A percentile compares a stretch with the other conserved stretches of the same genome.
Conservation (phyloP, 805 yeast genomes). For the Limtongia smithiae region DNA sequence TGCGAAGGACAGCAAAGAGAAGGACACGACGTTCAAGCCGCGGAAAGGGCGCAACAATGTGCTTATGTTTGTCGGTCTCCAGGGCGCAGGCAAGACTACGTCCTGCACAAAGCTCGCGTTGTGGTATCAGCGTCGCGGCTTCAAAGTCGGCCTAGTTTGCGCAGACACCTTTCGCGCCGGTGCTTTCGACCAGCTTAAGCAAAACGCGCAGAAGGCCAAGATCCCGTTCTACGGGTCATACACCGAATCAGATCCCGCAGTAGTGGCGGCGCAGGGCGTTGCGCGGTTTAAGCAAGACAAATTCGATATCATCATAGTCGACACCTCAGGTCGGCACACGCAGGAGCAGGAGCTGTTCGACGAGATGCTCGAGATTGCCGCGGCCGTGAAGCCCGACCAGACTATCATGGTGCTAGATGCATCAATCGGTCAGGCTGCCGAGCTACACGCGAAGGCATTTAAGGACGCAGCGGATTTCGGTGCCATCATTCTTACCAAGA, state of each 20-base stretch:
- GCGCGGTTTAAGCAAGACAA: conserved; percentile 83
- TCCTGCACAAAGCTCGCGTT: conserved; percentile 92
- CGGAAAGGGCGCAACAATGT: conserved; percentile 75
- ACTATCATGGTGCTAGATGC: conserved; percentile 98
- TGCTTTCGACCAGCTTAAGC: conserved; percentile 97
- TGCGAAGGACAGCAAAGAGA: conserved; percentile 1
- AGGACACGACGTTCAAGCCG: conserved; percentile 56
- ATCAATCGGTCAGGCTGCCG: conserved; percentile 97
- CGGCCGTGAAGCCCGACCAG: conserved; percentile 86
- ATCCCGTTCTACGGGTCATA: conserved; percentile 95
- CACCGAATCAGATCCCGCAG: conserved; percentile 92
- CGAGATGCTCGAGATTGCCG: conserved; percentile 91
- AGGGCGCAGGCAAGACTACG: conserved; percentile 98
- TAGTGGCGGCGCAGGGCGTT: conserved; percentile 88
- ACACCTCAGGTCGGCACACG: conserved; percentile 96
- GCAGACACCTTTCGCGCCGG: conserved; percentile 99
- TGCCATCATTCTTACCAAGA: conserved; percentile 87
- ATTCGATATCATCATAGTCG: conserved; percentile 91
- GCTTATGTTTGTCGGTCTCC: conserved; percentile 96
- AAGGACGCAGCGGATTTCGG: conserved; percentile 92
- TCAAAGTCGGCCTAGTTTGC: conserved; percentile 93
- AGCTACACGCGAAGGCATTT: conserved; percentile 88
- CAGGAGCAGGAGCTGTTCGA: conserved; percentile 88
- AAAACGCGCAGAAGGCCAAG: conserved; percentile 91
- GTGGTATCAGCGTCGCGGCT: conserved; percentile 88